Evolutionary conservation across 139 green algal species (phyloP), one percentile per base, ranked within the genome.

Genomic region (Asterochloris sp.): DNA sequence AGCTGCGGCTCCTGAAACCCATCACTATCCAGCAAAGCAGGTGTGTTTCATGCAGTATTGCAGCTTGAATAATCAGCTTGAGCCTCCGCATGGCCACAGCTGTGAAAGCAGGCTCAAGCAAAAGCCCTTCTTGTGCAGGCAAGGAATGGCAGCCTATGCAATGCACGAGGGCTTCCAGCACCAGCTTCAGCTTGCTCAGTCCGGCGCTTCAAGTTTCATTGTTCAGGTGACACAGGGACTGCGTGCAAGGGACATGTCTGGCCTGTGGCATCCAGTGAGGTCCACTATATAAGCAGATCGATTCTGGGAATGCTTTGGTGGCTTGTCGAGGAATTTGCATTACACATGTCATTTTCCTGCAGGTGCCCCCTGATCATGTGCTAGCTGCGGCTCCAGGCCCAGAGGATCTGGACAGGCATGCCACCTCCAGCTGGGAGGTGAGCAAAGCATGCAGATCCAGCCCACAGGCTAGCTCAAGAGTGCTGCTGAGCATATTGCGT

Each of bases 361-460:
- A 80, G 76, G 76, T 60, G 60, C 76, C 67, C 13, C 60, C 76
- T 54, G n/a, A 60, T 16, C 23, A 78, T 62, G 71, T 71, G 17
- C n/a, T 16, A 17, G 16, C 67, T 38, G 69, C 76, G 69, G 69
- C 62, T 26, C 78, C 17, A 19, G 11, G 62, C 62, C 11, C 17
- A 63, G 74, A 28, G 86, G 82, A 87, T 63, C 82, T 94, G 62
- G 83, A 89, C 27, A 69, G 75, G 19, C 92, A 87, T 83, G 91
- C 90, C 12, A 64, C 77, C 10, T 15, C 78, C 68, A 89, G 92
- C 79, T 96, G 91, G 92, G 92, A 96, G 88, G 87, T 89, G 68
- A 54, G 29, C 62, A 10, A 47, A 84, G 6, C 68, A 63, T 21
- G 24, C 67, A 13, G 71, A 47, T 23, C 62, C 47, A 1, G 71